A percentile compares a stretch with the other conserved stretches of the same genome.
Conservation (phyloP, 495 filamentous ascomycete genomes). For the Aspergillus conjunctus region DNA sequence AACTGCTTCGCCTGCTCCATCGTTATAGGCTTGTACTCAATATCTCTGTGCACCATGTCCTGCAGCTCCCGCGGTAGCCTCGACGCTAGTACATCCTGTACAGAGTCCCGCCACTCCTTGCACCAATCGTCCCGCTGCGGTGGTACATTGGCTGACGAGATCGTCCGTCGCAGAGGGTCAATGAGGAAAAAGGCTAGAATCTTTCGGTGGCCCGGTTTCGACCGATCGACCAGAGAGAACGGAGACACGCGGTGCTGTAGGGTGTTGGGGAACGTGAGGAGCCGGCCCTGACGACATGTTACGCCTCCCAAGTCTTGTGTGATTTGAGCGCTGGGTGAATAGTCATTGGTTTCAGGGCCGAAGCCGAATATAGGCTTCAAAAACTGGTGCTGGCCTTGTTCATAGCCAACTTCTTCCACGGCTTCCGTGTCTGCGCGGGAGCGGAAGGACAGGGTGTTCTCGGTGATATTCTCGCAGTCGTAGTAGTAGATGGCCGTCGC, state of each 20-base stretch:
- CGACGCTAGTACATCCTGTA: conserved; percentile 17
- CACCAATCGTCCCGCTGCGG: conserved; percentile 47
- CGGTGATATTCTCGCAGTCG: conserved; percentile 58
- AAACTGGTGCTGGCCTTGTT: conserved; percentile 24
- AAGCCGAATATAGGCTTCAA: conserved; percentile 30
- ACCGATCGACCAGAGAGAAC: conserved; percentile 48
- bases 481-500: conserved; percentile 62
- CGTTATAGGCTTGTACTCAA: background rate
- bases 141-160: conserved; percentile 56
- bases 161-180: conserved; percentile 49
- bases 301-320: conserved; percentile 37
- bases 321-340: background rate
- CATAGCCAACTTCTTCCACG: conserved; percentile 14
- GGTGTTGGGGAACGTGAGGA: conserved; percentile 31
- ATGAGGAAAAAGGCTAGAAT: conserved; percentile 58
- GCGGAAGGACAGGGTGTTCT: conserved; percentile 47
- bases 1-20: conserved; percentile 8
- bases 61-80: conserved; percentile 44
- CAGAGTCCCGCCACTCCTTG: conserved; percentile 20
- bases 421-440: conserved; percentile 25
- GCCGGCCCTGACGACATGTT: conserved; percentile 22
- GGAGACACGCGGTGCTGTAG: conserved; percentile 54
- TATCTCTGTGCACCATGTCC: conserved; percentile 31
- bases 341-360: conserved; percentile 10
- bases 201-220: conserved; percentile 53